phyloP scores from a whole-genome alignment of 1,139 yeast species.

The Yamadazyma oceani region DNA sequence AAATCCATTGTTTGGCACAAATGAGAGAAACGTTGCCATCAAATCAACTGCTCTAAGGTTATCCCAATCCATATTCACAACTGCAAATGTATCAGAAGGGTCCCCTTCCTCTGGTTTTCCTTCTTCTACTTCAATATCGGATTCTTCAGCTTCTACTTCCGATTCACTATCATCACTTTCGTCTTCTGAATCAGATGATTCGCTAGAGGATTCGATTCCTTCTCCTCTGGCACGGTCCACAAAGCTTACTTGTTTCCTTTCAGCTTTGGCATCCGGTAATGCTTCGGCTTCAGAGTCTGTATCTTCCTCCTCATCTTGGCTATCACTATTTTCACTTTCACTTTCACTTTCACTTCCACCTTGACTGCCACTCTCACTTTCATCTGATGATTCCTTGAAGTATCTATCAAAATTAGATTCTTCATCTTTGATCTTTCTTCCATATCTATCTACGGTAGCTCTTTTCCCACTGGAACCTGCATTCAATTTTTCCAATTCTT shows the following conservation, averaged over 20 bases:
- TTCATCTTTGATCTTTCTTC: slow-evolving; percentile 60
- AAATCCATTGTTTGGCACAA: slow-evolving; percentile 75
- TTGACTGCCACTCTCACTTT: slow-evolving; percentile 26
- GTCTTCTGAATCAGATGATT: slow-evolving; percentile 31
- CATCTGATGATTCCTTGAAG: slow-evolving; percentile 46
- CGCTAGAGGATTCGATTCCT: slow-evolving; percentile 34
- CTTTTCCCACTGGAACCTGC: slow-evolving; percentile 46
- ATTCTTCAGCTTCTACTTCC: slow-evolving; percentile 35
- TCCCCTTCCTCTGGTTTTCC: slow-evolving; percentile 79
- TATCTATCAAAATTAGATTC: slow-evolving; percentile 58
- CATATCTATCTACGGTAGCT: slow-evolving; percentile 80
- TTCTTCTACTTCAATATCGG: slow-evolving; percentile 56
- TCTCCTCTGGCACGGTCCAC: slow-evolving; percentile 73
- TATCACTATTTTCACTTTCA: slow-evolving; percentile 21
- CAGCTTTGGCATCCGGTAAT: slow-evolving; percentile 16
- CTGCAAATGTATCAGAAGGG: slow-evolving; percentile 80
- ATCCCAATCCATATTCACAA: slow-evolving; percentile 97
- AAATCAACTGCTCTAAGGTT: slow-evolving; percentile 81
- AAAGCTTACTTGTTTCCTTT: slow-evolving; percentile 12
- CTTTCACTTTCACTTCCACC: slow-evolving; percentile 17
- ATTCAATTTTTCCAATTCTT: slow-evolving; percentile 64
- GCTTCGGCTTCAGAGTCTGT: slow-evolving; percentile 19
- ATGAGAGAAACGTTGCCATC: slow-evolving; percentile 86
- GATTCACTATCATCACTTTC: slow-evolving; percentile 21
- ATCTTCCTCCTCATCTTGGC: slow-evolving; percentile 28